These are phyloP conservation scores for Drosera spatulata DNA, from an alignment of 179 eudicot species.

Conservation along the genomic window DNA sequence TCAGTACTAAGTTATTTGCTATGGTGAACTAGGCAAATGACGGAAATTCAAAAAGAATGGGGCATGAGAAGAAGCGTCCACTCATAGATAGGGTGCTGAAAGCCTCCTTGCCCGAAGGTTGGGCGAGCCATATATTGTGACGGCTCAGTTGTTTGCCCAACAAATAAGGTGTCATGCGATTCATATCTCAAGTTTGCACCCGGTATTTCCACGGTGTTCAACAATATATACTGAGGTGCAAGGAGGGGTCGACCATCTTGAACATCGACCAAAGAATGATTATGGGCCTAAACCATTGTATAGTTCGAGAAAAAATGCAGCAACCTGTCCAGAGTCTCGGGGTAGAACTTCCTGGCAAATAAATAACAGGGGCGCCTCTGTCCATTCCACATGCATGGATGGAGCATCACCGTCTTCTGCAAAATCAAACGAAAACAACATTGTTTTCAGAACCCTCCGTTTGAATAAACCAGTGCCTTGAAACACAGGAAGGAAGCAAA, in stretches of 20 bases:
- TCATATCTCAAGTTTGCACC: no score
- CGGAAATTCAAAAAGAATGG: no score
- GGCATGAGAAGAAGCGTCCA: no score
- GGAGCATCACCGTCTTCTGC: constrained; percentile 18
- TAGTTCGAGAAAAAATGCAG: constrained; percentile 33
- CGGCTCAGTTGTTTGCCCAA: no score
- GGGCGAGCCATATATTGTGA: no score
- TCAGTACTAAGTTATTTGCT: no score
- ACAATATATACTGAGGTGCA: neutral
- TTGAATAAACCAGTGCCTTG: constrained; percentile 11
- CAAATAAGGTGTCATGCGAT: no score
- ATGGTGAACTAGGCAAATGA: no score
- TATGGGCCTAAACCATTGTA: constrained; percentile 27
- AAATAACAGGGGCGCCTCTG: constrained; percentile 38
- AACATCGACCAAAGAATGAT: neutral
- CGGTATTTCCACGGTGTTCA: no score
- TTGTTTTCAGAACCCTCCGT: constrained; percentile 11
- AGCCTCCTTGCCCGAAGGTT: no score
- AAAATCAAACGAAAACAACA: constrained; percentile 10
- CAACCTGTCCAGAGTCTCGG: constrained; percentile 28
- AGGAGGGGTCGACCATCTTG: constrained; percentile 3
- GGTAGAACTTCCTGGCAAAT: constrained; percentile 38
- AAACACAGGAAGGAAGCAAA: neutral
- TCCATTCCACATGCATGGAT: constrained; percentile 41
- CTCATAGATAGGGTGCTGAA: no score